Percentiles rank a stretch among this genome's conserved stretches.
These are phyloP conservation scores for Colletotrichum eleusines DNA, from an alignment of 2,329 filamentous ascomycete genomes.

Conservation along the genomic window DNA sequence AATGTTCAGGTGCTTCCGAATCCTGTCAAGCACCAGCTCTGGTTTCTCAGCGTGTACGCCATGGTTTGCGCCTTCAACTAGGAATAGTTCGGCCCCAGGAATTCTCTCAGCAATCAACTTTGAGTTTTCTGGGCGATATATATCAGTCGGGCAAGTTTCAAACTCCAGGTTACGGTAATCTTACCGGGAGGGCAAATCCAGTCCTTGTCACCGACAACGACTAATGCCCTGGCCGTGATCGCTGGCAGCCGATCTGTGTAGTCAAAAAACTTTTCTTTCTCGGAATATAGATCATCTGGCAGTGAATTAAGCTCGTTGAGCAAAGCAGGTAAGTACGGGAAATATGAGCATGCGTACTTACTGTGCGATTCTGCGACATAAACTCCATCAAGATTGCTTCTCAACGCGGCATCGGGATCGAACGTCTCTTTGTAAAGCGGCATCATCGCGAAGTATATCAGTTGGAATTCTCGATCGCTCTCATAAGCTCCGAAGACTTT, in stretches of 20 bases:
- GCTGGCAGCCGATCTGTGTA: slow-evolving; percentile 48
- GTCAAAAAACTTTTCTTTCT: slow-evolving; percentile 54
- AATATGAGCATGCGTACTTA: slow-evolving; percentile 41
- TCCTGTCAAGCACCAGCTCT: slow-evolving; percentile 46
- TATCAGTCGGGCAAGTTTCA: not conserved
- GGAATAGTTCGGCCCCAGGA: slow-evolving; percentile 46
- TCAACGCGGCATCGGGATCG: slow-evolving; percentile 50
- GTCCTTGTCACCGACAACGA: slow-evolving; percentile 53
- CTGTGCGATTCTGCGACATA: slow-evolving; percentile 54
- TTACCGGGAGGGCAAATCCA: slow-evolving; percentile 55
- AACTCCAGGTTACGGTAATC: not conserved
- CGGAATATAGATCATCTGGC: slow-evolving; percentile 52
- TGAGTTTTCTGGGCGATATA: slow-evolving; percentile 47
- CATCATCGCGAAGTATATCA: slow-evolving; percentile 53
- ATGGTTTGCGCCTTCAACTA: slow-evolving; percentile 51
- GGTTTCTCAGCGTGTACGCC: slow-evolving; percentile 53
- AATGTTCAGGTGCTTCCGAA: slow-evolving; percentile 41
- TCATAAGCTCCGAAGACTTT: slow-evolving; percentile 55
- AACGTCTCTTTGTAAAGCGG: slow-evolving; percentile 53
- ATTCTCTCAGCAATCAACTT: slow-evolving; percentile 48
- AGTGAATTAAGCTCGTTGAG: not conserved
- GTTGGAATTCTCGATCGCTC: slow-evolving; percentile 53
- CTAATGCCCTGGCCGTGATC: slow-evolving; percentile 51
- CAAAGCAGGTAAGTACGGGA: not conserved
- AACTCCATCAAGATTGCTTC: slow-evolving; percentile 47